phyloP scores from a whole-genome alignment of 1,284 basidiomycete species.

The Ceratobasidium sp. region DNA sequence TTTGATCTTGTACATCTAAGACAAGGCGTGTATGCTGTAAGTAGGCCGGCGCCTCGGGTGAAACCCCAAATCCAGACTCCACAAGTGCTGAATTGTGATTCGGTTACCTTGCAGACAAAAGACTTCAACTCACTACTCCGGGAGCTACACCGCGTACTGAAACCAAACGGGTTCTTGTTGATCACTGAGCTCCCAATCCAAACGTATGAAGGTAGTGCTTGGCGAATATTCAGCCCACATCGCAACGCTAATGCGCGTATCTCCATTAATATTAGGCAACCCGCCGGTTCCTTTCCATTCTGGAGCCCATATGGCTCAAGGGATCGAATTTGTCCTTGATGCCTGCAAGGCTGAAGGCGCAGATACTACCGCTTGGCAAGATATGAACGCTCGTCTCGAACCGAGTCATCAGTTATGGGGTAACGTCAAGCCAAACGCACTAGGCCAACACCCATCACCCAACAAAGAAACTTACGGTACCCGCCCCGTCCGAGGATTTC shows the following conservation, averaged over 20 bases:
- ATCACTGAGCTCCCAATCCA: not conserved
- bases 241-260: no score
- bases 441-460: not conserved
- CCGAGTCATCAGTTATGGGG: slow-evolving; percentile 15
- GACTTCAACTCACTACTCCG: not conserved
- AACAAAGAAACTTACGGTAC: not conserved
- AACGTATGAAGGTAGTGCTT: not conserved
- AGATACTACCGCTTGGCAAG: slow-evolving; percentile 4
- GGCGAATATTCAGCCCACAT: no score
- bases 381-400: slow-evolving; percentile 11
- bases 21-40: slow-evolving; percentile 1
- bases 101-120: not conserved
- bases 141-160: slow-evolving; percentile 10
- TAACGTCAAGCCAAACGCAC: not conserved
- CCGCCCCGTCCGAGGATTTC: not conserved
- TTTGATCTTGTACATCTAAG: slow-evolving; percentile 34
- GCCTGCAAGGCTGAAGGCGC: not conserved
- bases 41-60: no score
- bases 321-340: not conserved
- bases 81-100: not conserved
- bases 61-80: not conserved
- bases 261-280: not conserved
- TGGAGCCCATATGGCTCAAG: not conserved
- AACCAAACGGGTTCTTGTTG: not conserved
- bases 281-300: not conserved